Evolutionary conservation across 106 monocot species (phyloP).

Genomic region (Dendrobium nobile): DNA sequence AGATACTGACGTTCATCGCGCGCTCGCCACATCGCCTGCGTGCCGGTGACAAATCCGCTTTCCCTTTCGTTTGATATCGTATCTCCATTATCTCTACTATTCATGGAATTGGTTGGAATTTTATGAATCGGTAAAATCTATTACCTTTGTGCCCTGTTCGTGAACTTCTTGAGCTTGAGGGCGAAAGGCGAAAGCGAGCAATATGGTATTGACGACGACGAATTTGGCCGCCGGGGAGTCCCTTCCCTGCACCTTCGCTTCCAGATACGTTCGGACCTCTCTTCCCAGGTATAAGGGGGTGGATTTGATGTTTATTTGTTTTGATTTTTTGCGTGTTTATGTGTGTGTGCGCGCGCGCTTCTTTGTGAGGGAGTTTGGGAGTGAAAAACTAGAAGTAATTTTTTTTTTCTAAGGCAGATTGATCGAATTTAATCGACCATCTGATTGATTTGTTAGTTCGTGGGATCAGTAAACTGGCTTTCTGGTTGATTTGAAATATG

Average conservation of each 20-base stretch:
- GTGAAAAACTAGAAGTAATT: not conserved
- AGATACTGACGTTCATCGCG: too few relatives aligned
- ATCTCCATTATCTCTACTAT: too few relatives aligned
- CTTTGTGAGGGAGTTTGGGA: too few relatives aligned
- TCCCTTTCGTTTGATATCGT: too few relatives aligned
- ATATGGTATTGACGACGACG: conserved; percentile 18
- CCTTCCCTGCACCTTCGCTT: conserved; percentile 51
- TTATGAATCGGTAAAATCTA: too few relatives aligned
- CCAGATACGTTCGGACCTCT: conserved; percentile 42
- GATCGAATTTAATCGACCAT: too few relatives aligned
- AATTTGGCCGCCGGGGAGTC: conserved; percentile 11
- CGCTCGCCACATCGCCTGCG: too few relatives aligned
- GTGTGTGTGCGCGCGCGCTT: not conserved
- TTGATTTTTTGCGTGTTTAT: not conserved
- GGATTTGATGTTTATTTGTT: not conserved
- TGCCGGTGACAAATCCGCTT: too few relatives aligned
- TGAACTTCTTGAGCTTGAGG: not conserved
- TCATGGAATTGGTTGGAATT: too few relatives aligned
- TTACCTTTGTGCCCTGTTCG: not conserved
- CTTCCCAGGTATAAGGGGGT: conserved; percentile 35
- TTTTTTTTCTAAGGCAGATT: not conserved
- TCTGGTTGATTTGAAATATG: not conserved
- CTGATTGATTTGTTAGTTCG: too few relatives aligned
- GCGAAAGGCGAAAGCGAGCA: not conserved
- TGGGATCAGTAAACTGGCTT: not conserved